Evolutionary conservation across 345 rosid genomes (phyloP).

Genomic region (Theobroma cacao): DNA sequence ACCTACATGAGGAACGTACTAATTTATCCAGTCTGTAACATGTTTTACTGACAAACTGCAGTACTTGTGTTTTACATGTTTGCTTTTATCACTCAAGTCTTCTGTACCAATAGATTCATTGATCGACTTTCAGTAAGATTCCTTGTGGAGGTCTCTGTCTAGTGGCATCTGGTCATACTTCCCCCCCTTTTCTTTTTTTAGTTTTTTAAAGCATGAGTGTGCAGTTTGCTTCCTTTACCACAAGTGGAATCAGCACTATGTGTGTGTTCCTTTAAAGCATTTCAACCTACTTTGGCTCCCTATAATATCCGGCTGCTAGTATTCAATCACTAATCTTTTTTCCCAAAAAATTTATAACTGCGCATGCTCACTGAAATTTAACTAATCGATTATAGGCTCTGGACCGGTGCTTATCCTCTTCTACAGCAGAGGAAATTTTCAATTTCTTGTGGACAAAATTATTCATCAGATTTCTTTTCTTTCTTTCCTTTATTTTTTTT

Average conservation of each 20-base stretch:
- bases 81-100: background rate
- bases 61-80: background rate
- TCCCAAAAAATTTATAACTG: background rate
- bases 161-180: background rate
- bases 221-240: background rate
- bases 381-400: background rate
- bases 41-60: background rate
- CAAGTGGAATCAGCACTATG: constrained; percentile 11
- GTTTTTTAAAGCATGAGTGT: background rate
- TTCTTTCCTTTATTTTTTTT: background rate
- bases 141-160: constrained; percentile 16
- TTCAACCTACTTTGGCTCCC: background rate
- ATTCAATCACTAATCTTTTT: background rate
- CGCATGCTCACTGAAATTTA: background rate
- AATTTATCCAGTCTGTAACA: background rate
- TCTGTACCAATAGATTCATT: background rate
- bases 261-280: background rate
- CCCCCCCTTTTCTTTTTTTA: background rate
- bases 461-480: background rate
- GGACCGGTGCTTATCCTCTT: background rate
- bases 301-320: background rate
- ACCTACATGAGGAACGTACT: no score
- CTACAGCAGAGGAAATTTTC: background rate
- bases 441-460: background rate
- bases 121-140: background rate